Percentiles rank a stretch among this genome's conserved stretches.
Conservation (phyloP, 192 early-diverging fungal genomes). For the Polychytrium aggregatum region DNA sequence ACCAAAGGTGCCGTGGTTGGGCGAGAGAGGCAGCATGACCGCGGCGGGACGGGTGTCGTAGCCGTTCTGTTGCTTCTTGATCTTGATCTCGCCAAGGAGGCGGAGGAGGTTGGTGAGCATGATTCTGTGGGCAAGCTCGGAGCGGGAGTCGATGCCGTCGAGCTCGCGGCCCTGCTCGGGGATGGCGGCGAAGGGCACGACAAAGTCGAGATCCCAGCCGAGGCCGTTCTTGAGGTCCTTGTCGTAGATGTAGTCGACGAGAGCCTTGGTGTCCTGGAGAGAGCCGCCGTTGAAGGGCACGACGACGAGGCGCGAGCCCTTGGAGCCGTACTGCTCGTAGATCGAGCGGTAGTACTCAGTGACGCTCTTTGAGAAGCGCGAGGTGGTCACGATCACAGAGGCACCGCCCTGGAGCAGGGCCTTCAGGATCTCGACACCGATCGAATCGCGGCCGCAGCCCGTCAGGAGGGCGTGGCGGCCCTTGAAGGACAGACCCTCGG, state of each 20-base stretch:
- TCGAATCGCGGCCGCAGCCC: conserved; percentile 81
- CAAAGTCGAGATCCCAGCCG: conserved; percentile 87
- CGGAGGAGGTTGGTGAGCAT: conserved; percentile 91
- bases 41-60: conserved; percentile 79
- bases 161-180: conserved; percentile 79
- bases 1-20: conserved; percentile 95
- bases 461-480: conserved; percentile 78
- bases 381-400: conserved; percentile 83
- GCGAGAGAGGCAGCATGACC: conserved; percentile 81
- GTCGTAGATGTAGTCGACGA: conserved; percentile 84
- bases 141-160: conserved; percentile 69
- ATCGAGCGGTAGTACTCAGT: conserved; percentile 80
- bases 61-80: conserved; percentile 61
- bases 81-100: conserved; percentile 74
- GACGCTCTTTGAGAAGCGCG: conserved; percentile 65
- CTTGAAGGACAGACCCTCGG: conserved; percentile 75
- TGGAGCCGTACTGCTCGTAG: conserved; percentile 81
- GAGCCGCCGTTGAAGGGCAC: conserved; percentile 94
- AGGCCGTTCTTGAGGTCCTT: conserved; percentile 60
- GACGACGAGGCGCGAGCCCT: conserved; percentile 70
- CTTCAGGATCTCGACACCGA: conserved; percentile 74
- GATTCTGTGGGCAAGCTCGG: conserved; percentile 85
- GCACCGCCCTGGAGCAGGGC: conserved; percentile 79
- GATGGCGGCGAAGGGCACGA: conserved; percentile 93
- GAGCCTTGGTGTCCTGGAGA: conserved; percentile 63